A percentile compares a stretch with the other conserved stretches of the same genome.
Evolutionary conservation across 257 asterid genomes (phyloP).

Genomic region (Vinca minor): DNA sequence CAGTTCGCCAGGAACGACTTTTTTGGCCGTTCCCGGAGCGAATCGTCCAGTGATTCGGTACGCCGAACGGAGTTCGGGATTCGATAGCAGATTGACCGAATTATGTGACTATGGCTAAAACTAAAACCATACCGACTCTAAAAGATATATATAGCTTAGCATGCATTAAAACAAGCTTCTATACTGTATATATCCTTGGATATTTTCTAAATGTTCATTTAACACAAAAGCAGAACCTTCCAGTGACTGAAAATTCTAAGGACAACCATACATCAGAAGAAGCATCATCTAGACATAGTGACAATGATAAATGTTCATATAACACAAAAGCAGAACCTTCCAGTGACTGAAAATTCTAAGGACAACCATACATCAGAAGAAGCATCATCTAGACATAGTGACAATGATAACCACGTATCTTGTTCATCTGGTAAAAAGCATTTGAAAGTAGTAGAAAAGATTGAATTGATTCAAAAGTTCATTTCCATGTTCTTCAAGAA

Average conservation of each 20-base stretch:
- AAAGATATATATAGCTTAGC: background rate
- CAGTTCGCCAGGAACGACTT: too few relatives aligned
- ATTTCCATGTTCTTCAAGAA: too few relatives aligned
- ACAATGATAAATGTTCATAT: background rate
- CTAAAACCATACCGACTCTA: background rate
- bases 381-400: background rate
- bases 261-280: background rate
- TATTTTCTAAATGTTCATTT: background rate
- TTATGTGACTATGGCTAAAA: too few relatives aligned
- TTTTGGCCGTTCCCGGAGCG: too few relatives aligned
- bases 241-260: background rate
- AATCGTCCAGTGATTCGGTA: too few relatives aligned
- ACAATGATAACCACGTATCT: background rate
- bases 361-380: background rate
- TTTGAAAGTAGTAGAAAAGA: background rate
- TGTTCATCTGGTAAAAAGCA: background rate
- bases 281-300: background rate
- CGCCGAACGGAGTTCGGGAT: too few relatives aligned
- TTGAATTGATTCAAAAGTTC: background rate
- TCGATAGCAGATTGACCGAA: too few relatives aligned
- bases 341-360: background rate
- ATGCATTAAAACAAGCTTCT: background rate
- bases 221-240: background rate
- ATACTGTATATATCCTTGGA: background rate
- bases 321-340: background rate